Conservation (phyloP, 2,329 filamentous ascomycete genomes). For the Rutstroemia sydowiana region DNA sequence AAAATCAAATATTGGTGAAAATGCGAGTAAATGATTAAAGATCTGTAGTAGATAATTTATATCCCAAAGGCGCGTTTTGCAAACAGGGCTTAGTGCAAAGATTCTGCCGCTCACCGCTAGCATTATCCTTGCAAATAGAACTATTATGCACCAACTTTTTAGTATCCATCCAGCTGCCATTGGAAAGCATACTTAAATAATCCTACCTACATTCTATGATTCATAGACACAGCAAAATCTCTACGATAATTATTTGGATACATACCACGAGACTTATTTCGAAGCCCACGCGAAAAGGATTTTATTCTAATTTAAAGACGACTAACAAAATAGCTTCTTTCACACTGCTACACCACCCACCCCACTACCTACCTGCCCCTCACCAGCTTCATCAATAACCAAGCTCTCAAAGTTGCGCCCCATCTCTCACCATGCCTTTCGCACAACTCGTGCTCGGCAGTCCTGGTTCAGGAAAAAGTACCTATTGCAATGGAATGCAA, state of each 20-base stretch:
- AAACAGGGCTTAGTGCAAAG: background rate
- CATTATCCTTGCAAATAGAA: background rate
- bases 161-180: background rate
- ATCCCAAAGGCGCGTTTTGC: constrained; percentile 1
- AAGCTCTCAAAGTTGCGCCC: background rate
- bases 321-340: no score
- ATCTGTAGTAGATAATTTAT: background rate
- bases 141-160: background rate
- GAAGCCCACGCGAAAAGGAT: no score
- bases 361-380: background rate
- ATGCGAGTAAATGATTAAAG: background rate
- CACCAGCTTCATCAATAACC: background rate
- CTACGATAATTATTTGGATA: background rate
- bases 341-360: background rate
- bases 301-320: no score
- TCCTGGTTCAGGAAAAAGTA: constrained; percentile 92
- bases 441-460: constrained; percentile 74
- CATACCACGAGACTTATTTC: no score
- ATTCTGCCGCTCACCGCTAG: constrained; percentile 1
- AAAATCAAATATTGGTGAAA: no score
- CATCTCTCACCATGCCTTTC: constrained; percentile 27
- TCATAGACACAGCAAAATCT: background rate
- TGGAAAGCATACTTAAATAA: no score
- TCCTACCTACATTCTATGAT: background rate
- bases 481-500: constrained; percentile 98